A percentile compares a stretch with the other conserved stretches of the same genome.
phyloP scores from a whole-genome alignment of 495 filamentous ascomycete genomes.

The Aspergillus heteromorphus region DNA sequence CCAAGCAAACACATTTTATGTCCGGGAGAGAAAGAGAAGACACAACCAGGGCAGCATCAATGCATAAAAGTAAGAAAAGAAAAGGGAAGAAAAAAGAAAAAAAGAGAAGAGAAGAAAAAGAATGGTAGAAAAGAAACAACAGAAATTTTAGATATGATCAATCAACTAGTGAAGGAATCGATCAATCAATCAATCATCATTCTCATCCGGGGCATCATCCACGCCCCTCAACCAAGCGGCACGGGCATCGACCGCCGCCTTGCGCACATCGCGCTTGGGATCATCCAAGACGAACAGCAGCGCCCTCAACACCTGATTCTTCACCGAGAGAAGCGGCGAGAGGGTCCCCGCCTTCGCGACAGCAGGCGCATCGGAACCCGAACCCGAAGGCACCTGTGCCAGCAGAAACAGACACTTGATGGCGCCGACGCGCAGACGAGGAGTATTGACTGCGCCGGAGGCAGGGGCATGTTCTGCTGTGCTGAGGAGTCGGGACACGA shows the following conservation, averaged over 20 bases:
- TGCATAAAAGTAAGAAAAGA: background rate
- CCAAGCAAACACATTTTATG: background rate
- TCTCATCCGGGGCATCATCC: constrained; percentile 58
- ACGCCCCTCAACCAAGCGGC: constrained; percentile 55
- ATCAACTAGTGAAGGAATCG: no score
- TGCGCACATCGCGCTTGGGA: constrained; percentile 59
- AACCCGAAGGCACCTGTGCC: constrained; percentile 31
- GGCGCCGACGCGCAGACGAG: constrained; percentile 46
- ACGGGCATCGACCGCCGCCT: constrained; percentile 63
- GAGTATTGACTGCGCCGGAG: constrained; percentile 22
- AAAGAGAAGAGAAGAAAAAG: no score
- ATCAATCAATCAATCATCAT: constrained; percentile 33
- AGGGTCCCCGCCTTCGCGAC: constrained; percentile 30
- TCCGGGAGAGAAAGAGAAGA: background rate
- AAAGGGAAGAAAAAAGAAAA: constrained; percentile 1
- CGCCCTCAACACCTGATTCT: constrained; percentile 48
- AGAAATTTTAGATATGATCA: no score
- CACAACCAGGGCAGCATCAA: background rate
- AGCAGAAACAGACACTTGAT: constrained; percentile 54
- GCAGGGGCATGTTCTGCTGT: constrained; percentile 25
- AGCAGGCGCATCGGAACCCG: constrained; percentile 15
- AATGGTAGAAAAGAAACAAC: no score
- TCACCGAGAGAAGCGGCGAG: constrained; percentile 53
- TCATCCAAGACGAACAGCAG: constrained; percentile 58
- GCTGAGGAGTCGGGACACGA: constrained; percentile 55